A percentile compares a stretch with the other conserved stretches of the same genome.
Conservation (phyloP, 345 rosid genomes). For the Populus davidiana region DNA sequence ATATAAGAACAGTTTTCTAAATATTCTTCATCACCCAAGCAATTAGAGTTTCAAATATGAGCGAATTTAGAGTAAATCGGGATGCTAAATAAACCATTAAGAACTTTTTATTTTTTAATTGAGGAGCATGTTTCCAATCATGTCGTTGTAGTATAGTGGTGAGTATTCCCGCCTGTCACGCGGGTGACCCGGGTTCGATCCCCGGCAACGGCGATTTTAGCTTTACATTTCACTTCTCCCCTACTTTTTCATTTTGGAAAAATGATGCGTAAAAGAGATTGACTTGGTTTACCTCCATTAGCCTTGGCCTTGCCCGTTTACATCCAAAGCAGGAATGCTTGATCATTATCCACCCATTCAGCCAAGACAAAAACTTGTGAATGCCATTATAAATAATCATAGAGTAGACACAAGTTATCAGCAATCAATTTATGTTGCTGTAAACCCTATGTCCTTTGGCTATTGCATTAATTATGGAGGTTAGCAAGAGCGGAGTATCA, state of each 20-base stretch:
- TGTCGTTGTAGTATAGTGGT: conserved; percentile 94
- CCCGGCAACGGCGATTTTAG: conserved; percentile 69
- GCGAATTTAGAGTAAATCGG: too few relatives aligned
- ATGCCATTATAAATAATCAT: neutral
- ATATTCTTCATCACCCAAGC: too few relatives aligned
- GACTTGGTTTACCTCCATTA: neutral
- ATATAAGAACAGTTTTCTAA: too few relatives aligned
- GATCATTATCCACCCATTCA: neutral
- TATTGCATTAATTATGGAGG: neutral
- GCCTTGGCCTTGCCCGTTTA: neutral
- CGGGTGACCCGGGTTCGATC: conserved; percentile 97
- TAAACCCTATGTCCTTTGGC: neutral
- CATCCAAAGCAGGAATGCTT: neutral
- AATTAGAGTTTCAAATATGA: too few relatives aligned
- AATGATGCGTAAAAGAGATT: neutral
- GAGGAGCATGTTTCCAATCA: too few relatives aligned
- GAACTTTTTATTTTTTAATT: too few relatives aligned
- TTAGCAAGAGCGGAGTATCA: neutral
- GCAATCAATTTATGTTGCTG: neutral
- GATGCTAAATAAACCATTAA: too few relatives aligned
- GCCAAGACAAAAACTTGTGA: neutral
- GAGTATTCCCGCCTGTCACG: conserved; percentile 86
- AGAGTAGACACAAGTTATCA: neutral
- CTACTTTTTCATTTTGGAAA: neutral
- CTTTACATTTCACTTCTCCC: too few relatives aligned